Evolutionary conservation across 2,329 filamentous ascomycete species (phyloP), one percentile per base, ranked within the genome.

Genomic region (Trichoderma sp.): DNA sequence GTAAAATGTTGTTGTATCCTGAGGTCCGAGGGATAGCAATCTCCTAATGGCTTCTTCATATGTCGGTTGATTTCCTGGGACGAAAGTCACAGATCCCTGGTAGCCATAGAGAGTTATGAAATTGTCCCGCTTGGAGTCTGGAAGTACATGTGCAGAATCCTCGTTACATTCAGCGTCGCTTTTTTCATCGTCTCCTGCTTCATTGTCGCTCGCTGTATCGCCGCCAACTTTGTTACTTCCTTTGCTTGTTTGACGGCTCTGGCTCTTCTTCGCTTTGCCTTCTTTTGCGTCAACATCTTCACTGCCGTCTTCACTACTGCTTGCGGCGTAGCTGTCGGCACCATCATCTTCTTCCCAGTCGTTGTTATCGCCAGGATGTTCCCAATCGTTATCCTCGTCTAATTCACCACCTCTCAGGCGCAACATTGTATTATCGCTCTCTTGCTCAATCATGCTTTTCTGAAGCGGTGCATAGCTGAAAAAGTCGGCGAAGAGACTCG

Each of bases 21-120:
- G n/a, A 34, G 59, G n/a, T 8, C 64, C 68, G 13, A 75, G 54
- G 11, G 71, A 72, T 3, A 79, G 70, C 5, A 79, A 66, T 14
- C 72, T 71, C 13, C 73, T 69, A 5, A 74, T 61, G 5, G 76
- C 77, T 1, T 11, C 26, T 2, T 72, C 43, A 37, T 73, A 76
- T 0, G 75, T 72, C 3, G 46, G 59, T 51, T 69, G 72, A 28
- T 77, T 69, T 26, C 55, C 32, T 4, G 73, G 71, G 16, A 72
- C 55, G 6, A 78, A 73, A 5, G 73, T 72, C 2, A 79, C 66
- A 4, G 63, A 66, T 11, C 78, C 89, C 2, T 77, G 74, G 55
- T 68, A 71, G 1, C 78, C 75, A 18, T 75, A 75, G 1, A 79
- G 28, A 30, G 39, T 37, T 39, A 54, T 30, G 66, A 68, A 70